Percentiles rank a stretch among this genome's conserved stretches.
Conservation (phyloP, 108 stramenopile species). For the Asterionellopsis glacialis region DNA sequence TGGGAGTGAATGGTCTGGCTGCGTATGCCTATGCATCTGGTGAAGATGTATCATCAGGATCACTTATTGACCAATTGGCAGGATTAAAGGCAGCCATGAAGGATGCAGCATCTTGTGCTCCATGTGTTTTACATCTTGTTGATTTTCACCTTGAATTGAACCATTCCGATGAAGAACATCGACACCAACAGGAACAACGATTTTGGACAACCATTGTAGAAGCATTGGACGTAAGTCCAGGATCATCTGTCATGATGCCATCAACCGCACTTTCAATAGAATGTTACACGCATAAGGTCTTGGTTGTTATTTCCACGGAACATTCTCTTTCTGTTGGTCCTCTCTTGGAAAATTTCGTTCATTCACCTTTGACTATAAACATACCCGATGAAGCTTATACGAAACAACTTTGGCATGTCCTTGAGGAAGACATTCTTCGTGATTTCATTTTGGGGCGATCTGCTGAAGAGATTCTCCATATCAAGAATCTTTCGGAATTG, state of each 20-base stretch:
- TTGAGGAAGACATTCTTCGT: slow-evolving; percentile 1
- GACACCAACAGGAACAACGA: slow-evolving; percentile 50
- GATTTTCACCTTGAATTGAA: slow-evolving; percentile 60
- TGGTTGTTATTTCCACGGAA: slow-evolving; percentile 54
- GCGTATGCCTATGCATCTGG: slow-evolving; percentile 44
- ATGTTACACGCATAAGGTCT: slow-evolving; percentile 12
- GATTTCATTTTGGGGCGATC: slow-evolving; percentile 24
- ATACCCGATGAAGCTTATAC: slow-evolving; percentile 54
- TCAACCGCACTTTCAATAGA: too few relatives aligned
- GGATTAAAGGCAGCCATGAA: slow-evolving; percentile 61
- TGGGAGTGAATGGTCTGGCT: slow-evolving; percentile 61
- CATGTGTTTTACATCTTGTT: slow-evolving; percentile 63
- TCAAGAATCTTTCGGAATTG: slow-evolving; percentile 3
- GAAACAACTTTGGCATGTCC: slow-evolving; percentile 45
- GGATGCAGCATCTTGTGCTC: slow-evolving; percentile 37
- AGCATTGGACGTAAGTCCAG: background rate
- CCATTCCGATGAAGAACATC: slow-evolving; percentile 34
- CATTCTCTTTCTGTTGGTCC: slow-evolving; percentile 52
- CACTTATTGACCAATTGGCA: slow-evolving; percentile 54
- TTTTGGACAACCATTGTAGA: slow-evolving; percentile 41
- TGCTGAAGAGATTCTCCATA: slow-evolving; percentile 26
- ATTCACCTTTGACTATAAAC: slow-evolving; percentile 37
- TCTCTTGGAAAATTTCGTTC: slow-evolving; percentile 36
- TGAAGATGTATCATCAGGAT: slow-evolving; percentile 34
- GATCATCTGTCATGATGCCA: slow-evolving; percentile 12